These are phyloP conservation scores for Parathielavia hyrcaniae DNA, from an alignment of 495 filamentous ascomycete species.

Conservation along the genomic window DNA sequence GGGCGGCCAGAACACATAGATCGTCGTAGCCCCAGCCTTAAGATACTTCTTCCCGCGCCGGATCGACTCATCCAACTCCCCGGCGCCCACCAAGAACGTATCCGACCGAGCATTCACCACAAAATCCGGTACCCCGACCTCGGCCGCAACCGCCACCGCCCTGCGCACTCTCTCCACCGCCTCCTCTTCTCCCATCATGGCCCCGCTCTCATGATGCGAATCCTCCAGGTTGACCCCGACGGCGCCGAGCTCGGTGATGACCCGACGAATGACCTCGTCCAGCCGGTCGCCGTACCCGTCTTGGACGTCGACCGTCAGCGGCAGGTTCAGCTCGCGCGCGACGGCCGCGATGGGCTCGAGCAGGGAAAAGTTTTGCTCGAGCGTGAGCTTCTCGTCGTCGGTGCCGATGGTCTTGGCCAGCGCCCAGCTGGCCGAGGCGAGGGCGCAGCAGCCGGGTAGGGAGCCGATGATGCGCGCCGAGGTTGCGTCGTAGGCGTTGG, in stretches of 20 bases:
- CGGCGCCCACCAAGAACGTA: constrained; percentile 30
- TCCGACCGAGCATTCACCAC: constrained; percentile 48
- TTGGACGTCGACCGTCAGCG: constrained; percentile 49
- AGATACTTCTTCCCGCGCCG: constrained; percentile 41
- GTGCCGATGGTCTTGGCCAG: constrained; percentile 41
- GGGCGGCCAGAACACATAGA: constrained; percentile 39
- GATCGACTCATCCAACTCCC: constrained; percentile 40
- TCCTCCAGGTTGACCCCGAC: constrained; percentile 52
- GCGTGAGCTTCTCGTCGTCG: constrained; percentile 40
- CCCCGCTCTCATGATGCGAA: constrained; percentile 29
- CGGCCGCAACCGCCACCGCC: constrained; percentile 29
- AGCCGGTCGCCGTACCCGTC: constrained; percentile 46
- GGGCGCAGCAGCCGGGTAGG: constrained; percentile 38
- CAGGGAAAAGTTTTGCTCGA: constrained; percentile 32
- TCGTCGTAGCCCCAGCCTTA: constrained; percentile 44
- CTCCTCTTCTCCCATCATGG: constrained; percentile 32
- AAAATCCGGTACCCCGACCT: constrained; percentile 43
- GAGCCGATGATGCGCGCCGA: constrained; percentile 41
- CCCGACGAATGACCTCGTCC: constrained; percentile 33
- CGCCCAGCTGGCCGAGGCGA: constrained; percentile 51
- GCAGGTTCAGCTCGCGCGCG: constrained; percentile 28
- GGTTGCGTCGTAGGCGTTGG: constrained; percentile 48
- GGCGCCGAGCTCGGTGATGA: constrained; percentile 39
- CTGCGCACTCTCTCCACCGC: constrained; percentile 37
- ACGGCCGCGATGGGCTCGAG: constrained; percentile 29